Evolutionary conservation across 2,329 filamentous ascomycete genomes (phyloP).

Genomic region (Aspergillus texensis): DNA sequence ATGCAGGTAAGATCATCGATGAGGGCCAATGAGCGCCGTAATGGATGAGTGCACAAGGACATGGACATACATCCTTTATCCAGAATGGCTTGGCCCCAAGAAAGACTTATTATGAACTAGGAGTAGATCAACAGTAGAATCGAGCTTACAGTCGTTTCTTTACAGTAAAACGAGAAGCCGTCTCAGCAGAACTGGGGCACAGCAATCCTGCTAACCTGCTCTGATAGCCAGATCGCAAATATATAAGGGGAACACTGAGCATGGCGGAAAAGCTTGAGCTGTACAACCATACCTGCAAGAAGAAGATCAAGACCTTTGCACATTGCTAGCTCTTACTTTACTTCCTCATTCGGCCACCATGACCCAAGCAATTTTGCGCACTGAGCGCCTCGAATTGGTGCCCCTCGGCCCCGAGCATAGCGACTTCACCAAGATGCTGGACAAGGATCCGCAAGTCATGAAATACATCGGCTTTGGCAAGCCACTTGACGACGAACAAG

Average conservation of each 20-base stretch:
- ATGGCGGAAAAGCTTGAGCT: neutral
- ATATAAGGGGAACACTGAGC: neutral
- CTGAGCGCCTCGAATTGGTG: neutral
- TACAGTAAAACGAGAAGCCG: neutral
- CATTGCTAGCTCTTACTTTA: neutral
- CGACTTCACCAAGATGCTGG: conserved; percentile 11
- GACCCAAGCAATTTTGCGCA: neutral
- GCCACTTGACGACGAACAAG: conserved; percentile 12
- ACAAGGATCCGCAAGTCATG: conserved; percentile 17
- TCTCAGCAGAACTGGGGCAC: neutral
- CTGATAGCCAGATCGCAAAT: neutral
- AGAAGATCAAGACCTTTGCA: neutral
- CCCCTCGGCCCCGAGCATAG: neutral
- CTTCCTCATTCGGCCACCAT: neutral
- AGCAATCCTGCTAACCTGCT: neutral
- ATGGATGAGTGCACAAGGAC: neutral
- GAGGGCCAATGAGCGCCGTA: neutral
- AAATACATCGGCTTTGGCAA: conserved; percentile 15
- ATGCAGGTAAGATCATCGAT: neutral
- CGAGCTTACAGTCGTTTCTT: neutral
- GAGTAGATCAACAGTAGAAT: neutral
- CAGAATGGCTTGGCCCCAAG: neutral
- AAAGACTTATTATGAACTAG: neutral
- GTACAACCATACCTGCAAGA: neutral
- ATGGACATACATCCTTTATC: neutral